Evolutionary conservation across 2,329 filamentous ascomycete species (phyloP), one percentile per base, ranked within the genome.

Genomic region (Ceratocystis albifundus): DNA sequence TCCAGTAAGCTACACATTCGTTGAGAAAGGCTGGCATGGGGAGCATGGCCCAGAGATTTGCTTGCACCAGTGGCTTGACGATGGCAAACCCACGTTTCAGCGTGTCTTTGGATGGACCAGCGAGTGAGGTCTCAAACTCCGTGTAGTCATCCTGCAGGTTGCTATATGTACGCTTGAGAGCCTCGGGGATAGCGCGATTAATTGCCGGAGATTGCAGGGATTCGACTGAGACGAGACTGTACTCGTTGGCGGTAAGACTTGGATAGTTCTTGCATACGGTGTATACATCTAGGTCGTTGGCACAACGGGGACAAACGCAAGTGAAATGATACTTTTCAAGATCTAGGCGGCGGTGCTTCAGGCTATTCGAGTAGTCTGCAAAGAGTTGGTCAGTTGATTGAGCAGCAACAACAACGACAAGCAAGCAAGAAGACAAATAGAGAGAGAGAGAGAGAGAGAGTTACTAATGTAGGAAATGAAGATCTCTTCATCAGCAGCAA

Each of bases 401-500:
- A 44, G 46, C 20, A 30, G 8, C 22, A 22, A 25, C 12, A 53
- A n/a, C 12, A 53, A n/a, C 3, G 4, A 28, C 25, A 28, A 22
- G 22, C 12, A 53, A n/a, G n/a, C 20, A 4, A n/a, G 30, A 22
- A 67, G 41, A 15, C 1, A 25, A 10, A n/a, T n/a, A n/a, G 6
- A 10, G 20, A 25, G 4, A 30, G 22, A 71, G 76, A n/a, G n/a
- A n/a, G 6, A 10, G 20, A 25, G 4, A 30, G 22, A 71, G 76
- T 68, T 74, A 81, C 84, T 83, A 45, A 84, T 82, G 69, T 87
- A 87, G 1, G 82, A 84, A 44, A 87, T 84, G 67, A 80, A 78
- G 65, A 87, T 79, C 74, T 86, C 82, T 30, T 85, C 79, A 6
- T 78, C 82, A 41, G 75, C 71, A 15, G 76, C 70, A 53, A 87